phyloP scores from a whole-genome alignment of 2,329 filamentous ascomycete genomes.

The Malbranchea zuffiana region DNA sequence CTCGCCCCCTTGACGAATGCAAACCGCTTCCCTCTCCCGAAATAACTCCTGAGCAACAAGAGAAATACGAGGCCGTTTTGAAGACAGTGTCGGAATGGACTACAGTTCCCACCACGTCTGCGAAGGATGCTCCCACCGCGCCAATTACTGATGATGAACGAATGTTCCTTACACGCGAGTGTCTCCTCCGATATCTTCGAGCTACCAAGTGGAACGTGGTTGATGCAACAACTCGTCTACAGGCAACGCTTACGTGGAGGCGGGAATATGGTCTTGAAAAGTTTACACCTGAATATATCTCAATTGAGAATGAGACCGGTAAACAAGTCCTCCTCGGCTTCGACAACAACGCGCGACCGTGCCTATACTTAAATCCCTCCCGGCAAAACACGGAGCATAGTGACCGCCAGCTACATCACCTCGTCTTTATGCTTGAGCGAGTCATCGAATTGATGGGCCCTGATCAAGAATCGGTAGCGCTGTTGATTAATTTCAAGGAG shows the following conservation, averaged over 20 bases:
- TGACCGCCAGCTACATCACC: conserved; percentile 79
- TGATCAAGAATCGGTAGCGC: conserved; percentile 72
- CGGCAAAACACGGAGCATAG: conserved; percentile 85
- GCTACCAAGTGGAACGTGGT: conserved; percentile 80
- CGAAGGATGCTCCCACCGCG: conserved; percentile 46
- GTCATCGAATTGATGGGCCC: conserved; percentile 78
- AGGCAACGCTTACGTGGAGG: conserved; percentile 74
- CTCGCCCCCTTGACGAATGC: conserved; percentile 46
- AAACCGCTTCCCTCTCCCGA: conserved; percentile 46
- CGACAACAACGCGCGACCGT: conserved; percentile 75
- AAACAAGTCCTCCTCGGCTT: conserved; percentile 87
- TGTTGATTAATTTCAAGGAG: conserved; percentile 86
- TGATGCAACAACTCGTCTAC: conserved; percentile 67
- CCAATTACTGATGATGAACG: conserved; percentile 69
- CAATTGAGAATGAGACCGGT: conserved; percentile 87
- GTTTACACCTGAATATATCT: conserved; percentile 71
- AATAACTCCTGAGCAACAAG: conserved; percentile 64
- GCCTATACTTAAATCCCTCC: conserved; percentile 79
- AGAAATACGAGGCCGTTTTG: conserved; percentile 72
- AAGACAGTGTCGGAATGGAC: conserved; percentile 59
- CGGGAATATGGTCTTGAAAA: conserved; percentile 76
- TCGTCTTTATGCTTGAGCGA: conserved; percentile 92
- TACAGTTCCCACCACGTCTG: conserved; percentile 53
- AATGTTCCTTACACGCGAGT: conserved; percentile 86
- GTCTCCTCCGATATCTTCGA: conserved; percentile 81